Evolutionary conservation across 2,329 filamentous ascomycete species (phyloP).

Genomic region (Cercospora nicotianae): DNA sequence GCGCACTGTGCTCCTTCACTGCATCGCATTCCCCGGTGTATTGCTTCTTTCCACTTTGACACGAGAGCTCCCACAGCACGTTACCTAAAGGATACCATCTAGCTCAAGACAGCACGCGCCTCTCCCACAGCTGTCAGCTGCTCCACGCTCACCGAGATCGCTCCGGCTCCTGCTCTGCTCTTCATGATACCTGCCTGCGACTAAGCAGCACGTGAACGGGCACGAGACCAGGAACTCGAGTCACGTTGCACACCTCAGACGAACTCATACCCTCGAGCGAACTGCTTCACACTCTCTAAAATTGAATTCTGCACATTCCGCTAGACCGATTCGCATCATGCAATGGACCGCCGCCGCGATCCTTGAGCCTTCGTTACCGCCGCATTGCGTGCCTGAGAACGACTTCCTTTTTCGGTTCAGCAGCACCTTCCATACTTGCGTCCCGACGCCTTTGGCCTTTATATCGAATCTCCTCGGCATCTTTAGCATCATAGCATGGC

Average conservation of each 20-base stretch:
- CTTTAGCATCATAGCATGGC: constrained; percentile 65
- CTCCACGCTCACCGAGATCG: neutral
- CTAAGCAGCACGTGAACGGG: constrained; percentile 26
- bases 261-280: constrained; percentile 1
- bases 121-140: neutral
- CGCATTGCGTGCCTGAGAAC: constrained; percentile 61
- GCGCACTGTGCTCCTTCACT: neutral
- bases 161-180: neutral
- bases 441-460: constrained; percentile 63
- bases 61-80: constrained; percentile 2
- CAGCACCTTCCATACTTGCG: constrained; percentile 60
- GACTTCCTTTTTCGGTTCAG: constrained; percentile 59
- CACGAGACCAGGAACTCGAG: constrained; percentile 22
- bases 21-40: neutral
- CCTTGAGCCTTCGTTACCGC: constrained; percentile 50
- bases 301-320: constrained; percentile 7
- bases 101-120: constrained; percentile 3
- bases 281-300: constrained; percentile 12
- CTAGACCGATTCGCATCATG: constrained; percentile 24
- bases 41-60: neutral
- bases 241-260: constrained; percentile 5
- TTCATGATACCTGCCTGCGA: neutral
- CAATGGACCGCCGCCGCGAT: constrained; percentile 30
- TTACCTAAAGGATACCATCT: constrained; percentile 12
- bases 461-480: constrained; percentile 61